Conservation (phyloP, 805 yeast genomes). For the Lipomyces kockii region DNA sequence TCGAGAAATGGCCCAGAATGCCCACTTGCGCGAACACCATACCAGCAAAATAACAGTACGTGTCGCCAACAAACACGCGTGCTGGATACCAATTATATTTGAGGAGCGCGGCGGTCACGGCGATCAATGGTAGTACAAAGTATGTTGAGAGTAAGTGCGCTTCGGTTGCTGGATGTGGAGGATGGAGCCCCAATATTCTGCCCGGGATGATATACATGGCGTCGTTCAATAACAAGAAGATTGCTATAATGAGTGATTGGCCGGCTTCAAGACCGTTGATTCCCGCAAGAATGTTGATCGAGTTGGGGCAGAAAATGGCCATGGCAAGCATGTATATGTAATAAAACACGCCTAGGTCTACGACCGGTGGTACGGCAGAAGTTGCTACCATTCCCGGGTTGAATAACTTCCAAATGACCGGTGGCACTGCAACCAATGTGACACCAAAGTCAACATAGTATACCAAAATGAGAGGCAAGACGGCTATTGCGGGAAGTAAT, state of each 20-base stretch:
- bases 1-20: constrained; percentile 93
- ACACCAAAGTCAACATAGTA: constrained; percentile 94
- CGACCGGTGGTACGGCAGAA: constrained; percentile 48
- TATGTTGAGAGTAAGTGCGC: constrained; percentile 83
- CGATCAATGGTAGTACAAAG: constrained; percentile 81
- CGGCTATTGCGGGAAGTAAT: constrained; percentile 91
- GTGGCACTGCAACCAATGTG: constrained; percentile 84
- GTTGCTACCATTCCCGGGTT: constrained; percentile 36
- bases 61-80: constrained; percentile 93
- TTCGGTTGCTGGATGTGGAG: constrained; percentile 63
- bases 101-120: constrained; percentile 77
- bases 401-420: constrained; percentile 55
- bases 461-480: constrained; percentile 86
- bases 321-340: constrained; percentile 89
- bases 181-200: constrained; percentile 16
- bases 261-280: constrained; percentile 97
- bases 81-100: constrained; percentile 91
- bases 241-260: constrained; percentile 79
- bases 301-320: constrained; percentile 92
- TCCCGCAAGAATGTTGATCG: constrained; percentile 95
- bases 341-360: constrained; percentile 80
- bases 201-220: constrained; percentile 60
- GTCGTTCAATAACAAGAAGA: constrained; percentile 77
- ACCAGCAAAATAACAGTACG: constrained; percentile 97
- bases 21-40: constrained; percentile 99